Evolutionary conservation across 306 rosid species (phyloP).

Genomic region (Malus fusca): DNA sequence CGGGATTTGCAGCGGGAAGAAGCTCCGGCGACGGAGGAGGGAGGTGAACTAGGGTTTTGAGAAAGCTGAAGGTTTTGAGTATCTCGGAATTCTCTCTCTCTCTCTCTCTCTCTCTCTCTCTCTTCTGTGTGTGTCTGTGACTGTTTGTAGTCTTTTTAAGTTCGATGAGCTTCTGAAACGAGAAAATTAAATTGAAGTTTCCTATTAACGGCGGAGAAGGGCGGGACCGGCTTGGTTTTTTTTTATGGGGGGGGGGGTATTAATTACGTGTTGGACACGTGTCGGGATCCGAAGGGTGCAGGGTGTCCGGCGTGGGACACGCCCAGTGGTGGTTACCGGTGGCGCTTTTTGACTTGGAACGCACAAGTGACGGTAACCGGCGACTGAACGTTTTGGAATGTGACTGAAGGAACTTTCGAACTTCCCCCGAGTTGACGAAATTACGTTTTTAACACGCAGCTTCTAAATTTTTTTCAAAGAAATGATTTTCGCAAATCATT

Average conservation of each 20-base stretch:
- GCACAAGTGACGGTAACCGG: conserved; percentile 24
- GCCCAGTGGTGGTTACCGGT: conserved; percentile 7
- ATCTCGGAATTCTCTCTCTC: neutral
- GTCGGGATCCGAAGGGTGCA: conserved; percentile 9
- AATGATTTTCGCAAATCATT: no score
- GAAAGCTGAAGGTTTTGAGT: neutral
- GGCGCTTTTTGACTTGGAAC: conserved; percentile 35
- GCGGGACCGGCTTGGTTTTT: conserved; percentile 19
- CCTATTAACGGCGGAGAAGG: conserved; percentile 45
- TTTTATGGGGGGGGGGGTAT: neutral
- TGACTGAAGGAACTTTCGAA: neutral
- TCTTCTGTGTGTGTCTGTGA: neutral
- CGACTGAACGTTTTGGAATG: neutral
- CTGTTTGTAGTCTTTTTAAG: neutral
- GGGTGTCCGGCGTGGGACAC: conserved; percentile 26
- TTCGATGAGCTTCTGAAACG: conserved; percentile 1
- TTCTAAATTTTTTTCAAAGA: neutral
- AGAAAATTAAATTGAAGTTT: conserved; percentile 14
- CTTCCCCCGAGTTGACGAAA: neutral
- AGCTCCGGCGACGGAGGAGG: neutral
- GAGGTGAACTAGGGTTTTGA: neutral
- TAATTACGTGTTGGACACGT: conserved; percentile 38
- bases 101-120: neutral
- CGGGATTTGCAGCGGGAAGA: neutral
- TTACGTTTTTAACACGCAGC: neutral